A percentile compares a stretch with the other conserved stretches of the same genome.
phyloP scores from a whole-genome alignment of 805 yeast genomes.

The Tetrapisispora arboricola region DNA sequence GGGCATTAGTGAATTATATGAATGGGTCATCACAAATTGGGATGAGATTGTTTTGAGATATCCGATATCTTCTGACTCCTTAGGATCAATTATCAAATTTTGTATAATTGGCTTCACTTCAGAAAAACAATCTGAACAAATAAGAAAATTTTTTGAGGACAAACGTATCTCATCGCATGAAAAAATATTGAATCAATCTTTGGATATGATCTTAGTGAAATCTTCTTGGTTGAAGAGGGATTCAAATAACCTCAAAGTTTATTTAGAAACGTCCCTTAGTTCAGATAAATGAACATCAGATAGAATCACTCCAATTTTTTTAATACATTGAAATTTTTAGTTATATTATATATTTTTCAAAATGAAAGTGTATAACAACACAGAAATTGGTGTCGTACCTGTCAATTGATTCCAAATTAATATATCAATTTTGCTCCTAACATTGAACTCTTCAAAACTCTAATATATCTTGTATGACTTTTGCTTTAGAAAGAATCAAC shows the following conservation, averaged over 20 bases:
- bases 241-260: slow-evolving; percentile 34
- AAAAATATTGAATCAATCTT: slow-evolving; percentile 50
- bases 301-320: no score
- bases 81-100: slow-evolving; percentile 60
- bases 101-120: slow-evolving; percentile 54
- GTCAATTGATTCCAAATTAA: no score
- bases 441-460: neutral
- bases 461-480: no score
- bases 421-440: no score
- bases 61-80: slow-evolving; percentile 74
- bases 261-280: no score
- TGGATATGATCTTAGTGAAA: slow-evolving; percentile 49
- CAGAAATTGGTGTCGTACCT: no score
- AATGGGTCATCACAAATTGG: slow-evolving; percentile 71
- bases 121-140: slow-evolving; percentile 39
- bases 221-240: slow-evolving; percentile 52
- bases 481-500: no score
- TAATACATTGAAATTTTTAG: no score
- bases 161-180: slow-evolving; percentile 54
- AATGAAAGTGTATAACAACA: no score
- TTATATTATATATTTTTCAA: no score
- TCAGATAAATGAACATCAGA: no score
- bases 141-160: slow-evolving; percentile 38
- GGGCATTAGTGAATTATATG: slow-evolving; percentile 64
- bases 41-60: slow-evolving; percentile 50